Conservation (phyloP, 2,329 filamentous ascomycete genomes). For the Pyrenochaeta sp. region DNA sequence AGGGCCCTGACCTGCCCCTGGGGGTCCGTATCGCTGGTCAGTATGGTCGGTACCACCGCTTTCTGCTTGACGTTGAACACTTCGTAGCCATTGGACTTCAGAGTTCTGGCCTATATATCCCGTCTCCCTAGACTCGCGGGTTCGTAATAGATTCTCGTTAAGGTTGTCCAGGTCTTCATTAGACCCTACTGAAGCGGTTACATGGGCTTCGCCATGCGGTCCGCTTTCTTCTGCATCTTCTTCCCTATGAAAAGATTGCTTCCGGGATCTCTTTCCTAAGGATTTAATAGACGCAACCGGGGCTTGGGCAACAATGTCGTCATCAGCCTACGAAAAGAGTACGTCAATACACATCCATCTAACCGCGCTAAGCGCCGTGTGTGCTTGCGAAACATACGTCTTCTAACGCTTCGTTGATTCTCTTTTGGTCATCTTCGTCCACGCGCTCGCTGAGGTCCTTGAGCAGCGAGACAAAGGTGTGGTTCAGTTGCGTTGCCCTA, state of each 20-base stretch:
- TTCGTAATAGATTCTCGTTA: slow-evolving; percentile 42
- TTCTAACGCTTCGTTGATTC: slow-evolving; percentile 27
- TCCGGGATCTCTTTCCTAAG: slow-evolving; percentile 26
- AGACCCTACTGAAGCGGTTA: slow-evolving; percentile 35
- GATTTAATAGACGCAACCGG: slow-evolving; percentile 4
- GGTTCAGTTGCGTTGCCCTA: slow-evolving; percentile 29
- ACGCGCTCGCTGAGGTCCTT: slow-evolving; percentile 25
- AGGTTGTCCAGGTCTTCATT: slow-evolving; percentile 41
- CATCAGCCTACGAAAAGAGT: slow-evolving; percentile 21
- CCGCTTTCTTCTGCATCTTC: neutral
- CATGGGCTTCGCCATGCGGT: slow-evolving; percentile 27
- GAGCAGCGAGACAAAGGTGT: slow-evolving; percentile 25
- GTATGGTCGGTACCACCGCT: slow-evolving; percentile 11
- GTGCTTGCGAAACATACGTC: slow-evolving; percentile 14
- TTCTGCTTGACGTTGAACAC: slow-evolving; percentile 34
- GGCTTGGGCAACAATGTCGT: slow-evolving; percentile 20
- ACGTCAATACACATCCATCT: neutral
- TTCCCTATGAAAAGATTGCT: neutral
- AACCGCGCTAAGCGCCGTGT: neutral
- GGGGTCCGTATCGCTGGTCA: slow-evolving; percentile 28
- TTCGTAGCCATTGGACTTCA: slow-evolving; percentile 45
- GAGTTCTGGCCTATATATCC: slow-evolving; percentile 47
- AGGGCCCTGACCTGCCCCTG: slow-evolving; percentile 19
- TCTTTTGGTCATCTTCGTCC: slow-evolving; percentile 20
- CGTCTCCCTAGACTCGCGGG: slow-evolving; percentile 37